Percentiles rank a stretch among this genome's conserved stretches.
Conservation (phyloP, 768 basidiomycete species). For the Mycena alexandri region DNA sequence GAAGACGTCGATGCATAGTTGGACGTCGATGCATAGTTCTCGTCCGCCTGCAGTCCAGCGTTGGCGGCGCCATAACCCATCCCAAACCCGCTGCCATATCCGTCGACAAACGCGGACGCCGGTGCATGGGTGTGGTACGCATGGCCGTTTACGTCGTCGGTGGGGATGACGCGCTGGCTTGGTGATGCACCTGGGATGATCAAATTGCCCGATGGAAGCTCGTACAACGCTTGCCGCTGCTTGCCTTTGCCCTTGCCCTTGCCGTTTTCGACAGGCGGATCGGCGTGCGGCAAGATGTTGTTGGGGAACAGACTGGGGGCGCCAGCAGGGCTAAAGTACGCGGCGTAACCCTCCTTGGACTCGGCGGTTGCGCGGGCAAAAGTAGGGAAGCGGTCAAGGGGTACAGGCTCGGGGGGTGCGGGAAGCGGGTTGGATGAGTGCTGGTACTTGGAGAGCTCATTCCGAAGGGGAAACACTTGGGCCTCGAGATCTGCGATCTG, state of each 20-base stretch:
- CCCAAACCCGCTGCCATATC: conserved; percentile 52
- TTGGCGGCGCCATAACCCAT: conserved; percentile 48
- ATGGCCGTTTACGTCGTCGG: conserved; percentile 37
- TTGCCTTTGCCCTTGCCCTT: conserved; percentile 36
- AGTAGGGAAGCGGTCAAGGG: conserved; percentile 57
- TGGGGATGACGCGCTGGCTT: conserved; percentile 46
- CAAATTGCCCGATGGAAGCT: conserved; percentile 35
- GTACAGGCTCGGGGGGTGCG: conserved; percentile 66
- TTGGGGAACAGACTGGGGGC: background rate
- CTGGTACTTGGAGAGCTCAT: conserved; percentile 45
- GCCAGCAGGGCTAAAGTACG: conserved; percentile 28
- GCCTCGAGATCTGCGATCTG: conserved; percentile 46
- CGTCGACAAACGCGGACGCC: conserved; percentile 49
- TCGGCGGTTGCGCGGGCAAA: conserved; percentile 50
- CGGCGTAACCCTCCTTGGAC: conserved; percentile 33
- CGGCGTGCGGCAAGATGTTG: background rate
- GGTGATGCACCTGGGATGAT: conserved; percentile 50
- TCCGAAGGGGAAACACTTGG: conserved; percentile 53
- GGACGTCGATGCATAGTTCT: background rate
- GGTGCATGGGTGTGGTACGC: conserved; percentile 36
- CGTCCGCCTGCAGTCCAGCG: background rate
- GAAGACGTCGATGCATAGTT: conserved; percentile 31
- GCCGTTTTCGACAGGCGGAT: conserved; percentile 6
- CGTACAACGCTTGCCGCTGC: conserved; percentile 21
- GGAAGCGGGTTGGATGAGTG: conserved; percentile 65